Conservation (phyloP, 352 stramenopile species). For the Thraustotheca clavata region DNA sequence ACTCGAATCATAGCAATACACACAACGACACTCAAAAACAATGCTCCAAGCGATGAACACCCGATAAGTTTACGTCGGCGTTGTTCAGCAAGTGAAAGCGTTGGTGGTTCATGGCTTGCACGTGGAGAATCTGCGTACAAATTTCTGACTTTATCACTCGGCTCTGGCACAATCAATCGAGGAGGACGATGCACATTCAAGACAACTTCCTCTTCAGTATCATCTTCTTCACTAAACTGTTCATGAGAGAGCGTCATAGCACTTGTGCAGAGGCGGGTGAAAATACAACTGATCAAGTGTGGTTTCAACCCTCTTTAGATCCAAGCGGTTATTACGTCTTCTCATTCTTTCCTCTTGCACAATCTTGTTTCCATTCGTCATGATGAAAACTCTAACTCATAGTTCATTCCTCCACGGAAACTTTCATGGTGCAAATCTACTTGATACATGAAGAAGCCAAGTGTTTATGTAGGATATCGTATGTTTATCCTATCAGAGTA, state of each 20-base stretch:
- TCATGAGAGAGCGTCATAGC: conserved; percentile 11
- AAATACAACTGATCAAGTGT: not conserved
- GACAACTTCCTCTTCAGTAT: conserved; percentile 35
- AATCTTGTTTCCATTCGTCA: too few relatives aligned
- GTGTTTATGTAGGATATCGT: too few relatives aligned
- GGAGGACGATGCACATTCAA: conserved; percentile 29
- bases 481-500: too few relatives aligned
- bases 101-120: conserved; percentile 27
- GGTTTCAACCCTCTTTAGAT: not conserved
- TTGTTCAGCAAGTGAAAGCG: conserved; percentile 40
- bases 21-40: conserved; percentile 51
- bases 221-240: conserved; percentile 26
- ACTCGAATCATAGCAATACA: conserved; percentile 57
- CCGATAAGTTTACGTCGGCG: conserved; percentile 44
- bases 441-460: too few relatives aligned
- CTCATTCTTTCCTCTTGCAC: too few relatives aligned
- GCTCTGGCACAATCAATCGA: conserved; percentile 9
- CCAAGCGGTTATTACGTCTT: too few relatives aligned
- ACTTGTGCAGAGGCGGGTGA: too few relatives aligned
- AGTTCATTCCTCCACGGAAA: too few relatives aligned
- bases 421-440: too few relatives aligned
- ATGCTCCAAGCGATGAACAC: conserved; percentile 39
- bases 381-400: too few relatives aligned
- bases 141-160: conserved; percentile 22
- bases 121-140: conserved; percentile 68